These are phyloP conservation scores for Jamesozyma spencerorum DNA, from an alignment of 805 yeast species.

Conservation along the genomic window DNA sequence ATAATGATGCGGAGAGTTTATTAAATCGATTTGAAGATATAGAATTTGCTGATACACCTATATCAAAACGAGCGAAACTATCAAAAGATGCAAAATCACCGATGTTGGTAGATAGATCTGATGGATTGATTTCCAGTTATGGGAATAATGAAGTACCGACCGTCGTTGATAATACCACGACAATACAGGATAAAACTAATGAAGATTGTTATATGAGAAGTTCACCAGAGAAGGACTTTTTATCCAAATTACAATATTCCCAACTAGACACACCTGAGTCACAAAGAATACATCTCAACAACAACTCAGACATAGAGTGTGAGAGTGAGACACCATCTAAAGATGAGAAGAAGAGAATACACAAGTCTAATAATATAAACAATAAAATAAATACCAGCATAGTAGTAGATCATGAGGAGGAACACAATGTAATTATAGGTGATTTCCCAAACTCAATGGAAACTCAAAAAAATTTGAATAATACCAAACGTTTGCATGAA, in stretches of 20 bases:
- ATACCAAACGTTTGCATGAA: background rate
- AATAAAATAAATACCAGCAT: background rate
- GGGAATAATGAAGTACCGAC: too few species aligned
- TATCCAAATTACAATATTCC: conserved; percentile 4
- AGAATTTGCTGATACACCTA: conserved; percentile 3
- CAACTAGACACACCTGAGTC: conserved; percentile 10
- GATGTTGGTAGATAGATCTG: too few species aligned
- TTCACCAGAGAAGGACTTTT: background rate
- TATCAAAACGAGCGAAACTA: too few species aligned
- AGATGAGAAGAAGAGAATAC: background rate
- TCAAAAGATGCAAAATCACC: too few species aligned
- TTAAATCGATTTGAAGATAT: conserved; percentile 8
- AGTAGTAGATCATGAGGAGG: background rate
- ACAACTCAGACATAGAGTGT: background rate
- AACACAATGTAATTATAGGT: background rate
- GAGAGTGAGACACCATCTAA: background rate
- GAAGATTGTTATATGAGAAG: too few species aligned
- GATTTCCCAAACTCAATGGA: too few species aligned
- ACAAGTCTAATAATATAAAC: background rate
- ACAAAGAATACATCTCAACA: conserved; percentile 2
- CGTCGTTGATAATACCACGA: too few species aligned
- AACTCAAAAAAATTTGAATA: too few species aligned
- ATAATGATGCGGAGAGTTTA: conserved; percentile 11
- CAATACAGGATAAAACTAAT: too few species aligned
- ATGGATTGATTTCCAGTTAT: too few species aligned